phyloP scores from a whole-genome alignment of 257 asterid species.

The Oldenlandia corymbosa region DNA sequence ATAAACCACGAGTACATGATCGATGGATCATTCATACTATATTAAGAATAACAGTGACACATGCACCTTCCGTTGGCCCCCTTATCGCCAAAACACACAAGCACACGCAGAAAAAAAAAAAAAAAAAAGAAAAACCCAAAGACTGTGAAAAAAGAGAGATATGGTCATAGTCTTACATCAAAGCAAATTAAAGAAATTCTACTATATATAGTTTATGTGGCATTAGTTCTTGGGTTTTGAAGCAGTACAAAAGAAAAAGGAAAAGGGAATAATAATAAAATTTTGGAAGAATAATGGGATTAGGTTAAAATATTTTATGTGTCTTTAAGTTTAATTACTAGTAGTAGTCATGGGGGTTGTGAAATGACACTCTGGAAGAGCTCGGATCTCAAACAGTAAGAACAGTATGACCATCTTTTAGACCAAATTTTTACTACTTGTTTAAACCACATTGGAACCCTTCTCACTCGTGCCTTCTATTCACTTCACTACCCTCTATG shows the following conservation, averaged over 20 bases:
- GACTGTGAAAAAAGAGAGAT: constrained; percentile 2
- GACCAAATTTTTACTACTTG: constrained; percentile 20
- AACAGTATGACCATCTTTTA: constrained; percentile 19
- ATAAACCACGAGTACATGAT: constrained; percentile 8
- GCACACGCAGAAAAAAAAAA: not conserved
- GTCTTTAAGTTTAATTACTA: no score
- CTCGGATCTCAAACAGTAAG: constrained; percentile 33
- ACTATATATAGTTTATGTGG: not conserved
- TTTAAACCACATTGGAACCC: constrained; percentile 5
- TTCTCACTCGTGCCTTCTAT: constrained; percentile 17
- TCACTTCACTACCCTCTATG: not conserved
- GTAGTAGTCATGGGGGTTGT: constrained; percentile 4
- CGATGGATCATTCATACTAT: no score
- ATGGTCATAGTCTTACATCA: not conserved
- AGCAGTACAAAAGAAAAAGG: constrained; percentile 16
- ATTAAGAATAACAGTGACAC: constrained; percentile 20
- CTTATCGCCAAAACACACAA: not conserved
- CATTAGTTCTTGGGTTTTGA: constrained; percentile 20
- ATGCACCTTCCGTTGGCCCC: constrained; percentile 23
- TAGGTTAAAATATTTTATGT: constrained; percentile 16
- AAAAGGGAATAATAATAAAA: not conserved
- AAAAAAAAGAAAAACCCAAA: no score
- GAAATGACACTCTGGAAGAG: constrained; percentile 31
- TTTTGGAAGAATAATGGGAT: not conserved
- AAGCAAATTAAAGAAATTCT: not conserved